phyloP scores from a whole-genome alignment of 129 eudicot genomes.

The Helichrysum umbraculigerum region DNA sequence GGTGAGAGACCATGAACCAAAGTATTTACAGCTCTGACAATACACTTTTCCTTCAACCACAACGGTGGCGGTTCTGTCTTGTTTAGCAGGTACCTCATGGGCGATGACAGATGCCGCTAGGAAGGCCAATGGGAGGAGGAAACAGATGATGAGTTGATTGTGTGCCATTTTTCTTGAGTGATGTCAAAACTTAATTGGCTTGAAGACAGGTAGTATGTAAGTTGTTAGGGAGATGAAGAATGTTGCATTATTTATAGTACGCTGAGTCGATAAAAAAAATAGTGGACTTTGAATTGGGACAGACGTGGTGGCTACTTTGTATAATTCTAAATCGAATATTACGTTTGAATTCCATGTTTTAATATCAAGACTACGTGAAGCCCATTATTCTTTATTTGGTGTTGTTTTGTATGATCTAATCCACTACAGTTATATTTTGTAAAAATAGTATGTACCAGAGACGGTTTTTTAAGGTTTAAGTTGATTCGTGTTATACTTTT shows the following conservation, averaged over 20 bases:
- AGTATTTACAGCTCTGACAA: conserved; percentile 78
- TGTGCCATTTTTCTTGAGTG: conserved; percentile 49
- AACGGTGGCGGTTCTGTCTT: conserved; percentile 49
- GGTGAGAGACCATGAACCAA: conserved; percentile 69
- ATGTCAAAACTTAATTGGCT: not conserved
- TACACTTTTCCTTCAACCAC: conserved; percentile 79
- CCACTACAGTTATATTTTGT: not conserved
- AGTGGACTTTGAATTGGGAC: conserved; percentile 12
- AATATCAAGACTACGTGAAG: conserved; percentile 30
- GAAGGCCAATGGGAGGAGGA: conserved; percentile 43
- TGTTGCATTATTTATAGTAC: conserved; percentile 35
- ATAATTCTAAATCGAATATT: not conserved
- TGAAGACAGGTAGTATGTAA: conserved; percentile 14
- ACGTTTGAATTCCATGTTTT: not conserved
- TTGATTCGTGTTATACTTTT: not conserved
- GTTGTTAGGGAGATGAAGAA: conserved; percentile 21
- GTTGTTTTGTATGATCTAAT: not conserved
- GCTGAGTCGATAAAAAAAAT: conserved; percentile 4
- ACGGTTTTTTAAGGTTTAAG: not conserved
- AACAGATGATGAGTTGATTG: conserved; percentile 32
- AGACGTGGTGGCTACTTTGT: conserved; percentile 55
- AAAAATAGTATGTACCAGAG: not conserved
- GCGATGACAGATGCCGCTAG: conserved; percentile 44
- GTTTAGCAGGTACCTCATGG: conserved; percentile 38
- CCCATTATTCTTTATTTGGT: conserved; percentile 3